Base-by-base conservation (phyloP, 1,139 yeast genomes). In the Keqinozyma sinolaborantium region DNA sequence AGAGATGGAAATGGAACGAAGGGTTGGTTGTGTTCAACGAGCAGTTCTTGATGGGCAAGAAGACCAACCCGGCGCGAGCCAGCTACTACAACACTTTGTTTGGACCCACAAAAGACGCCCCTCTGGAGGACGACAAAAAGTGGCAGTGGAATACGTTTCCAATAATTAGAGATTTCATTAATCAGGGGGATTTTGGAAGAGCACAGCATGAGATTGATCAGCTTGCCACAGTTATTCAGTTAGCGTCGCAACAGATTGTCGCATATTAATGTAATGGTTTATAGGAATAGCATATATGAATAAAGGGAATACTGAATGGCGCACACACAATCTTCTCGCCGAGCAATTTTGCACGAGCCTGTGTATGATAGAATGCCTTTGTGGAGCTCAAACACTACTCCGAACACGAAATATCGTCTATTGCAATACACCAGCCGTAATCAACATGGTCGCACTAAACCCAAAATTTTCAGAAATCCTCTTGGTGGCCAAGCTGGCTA, bases 1-100 rank as follows among this genome's bases (percentile, higher is more conserved):
- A 76, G 44, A 69, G 97, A 47, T 77, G 87, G 82, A 76, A 75
- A 39, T 83, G 95, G 87, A 90, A 90, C 57, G 71, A 78, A 19
- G 76, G 77, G 39, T 58, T 87, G 50, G 58, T 76, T 12, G 58
- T 62, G 12, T 67, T 86, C 35, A 84, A 80, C 42, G 73, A 73
- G 43, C 62, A 66, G 15, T 66, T 83, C 41, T 48, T 80, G 16
- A 58, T 65, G 13, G 31, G 32, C 10, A 58, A 65, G 3, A 64
- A 58, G 13, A 79, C 81, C 2, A 51, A 73, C 7, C 71, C 73
- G 4, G 52, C 60, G 4, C 67, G 95, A 29, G 66, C 76, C 14
- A 90, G 94, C 64, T 84, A 77, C 50, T 69, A 73, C 48, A 88
- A 87, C 49, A 53, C 69, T 1, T 48, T 90, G 7, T 78, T 79